Percentiles rank a stretch among this genome's conserved stretches.
Evolutionary conservation across 1,284 basidiomycete genomes (phyloP).

Genomic region (Inonotus obliquus): DNA sequence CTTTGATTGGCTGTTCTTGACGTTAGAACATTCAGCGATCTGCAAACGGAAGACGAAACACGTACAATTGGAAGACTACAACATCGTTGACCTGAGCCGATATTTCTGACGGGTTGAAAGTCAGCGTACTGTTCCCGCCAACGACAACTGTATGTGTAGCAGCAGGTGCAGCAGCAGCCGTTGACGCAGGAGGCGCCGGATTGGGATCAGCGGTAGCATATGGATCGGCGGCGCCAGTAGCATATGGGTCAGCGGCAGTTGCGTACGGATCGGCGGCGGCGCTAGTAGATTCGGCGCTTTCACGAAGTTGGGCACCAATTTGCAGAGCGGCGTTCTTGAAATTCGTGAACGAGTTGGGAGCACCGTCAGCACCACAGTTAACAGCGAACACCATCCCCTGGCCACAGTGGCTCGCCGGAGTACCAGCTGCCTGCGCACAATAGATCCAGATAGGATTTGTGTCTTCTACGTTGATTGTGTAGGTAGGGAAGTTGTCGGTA

Average conservation of each 20-base stretch:
- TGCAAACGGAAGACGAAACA: slow-evolving; percentile 9
- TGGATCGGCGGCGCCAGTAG: slow-evolving; percentile 23
- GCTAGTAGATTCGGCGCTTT: slow-evolving; percentile 33
- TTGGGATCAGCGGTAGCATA: slow-evolving; percentile 32
- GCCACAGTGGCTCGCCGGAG: slow-evolving; percentile 47
- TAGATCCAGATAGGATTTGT: slow-evolving; percentile 41
- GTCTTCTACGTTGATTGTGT: slow-evolving; percentile 34
- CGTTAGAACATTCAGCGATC: neutral
- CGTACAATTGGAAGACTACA: slow-evolving; percentile 55
- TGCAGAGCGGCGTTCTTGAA: slow-evolving; percentile 52
- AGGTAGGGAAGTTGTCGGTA: slow-evolving; percentile 33
- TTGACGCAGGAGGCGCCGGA: slow-evolving; percentile 29
- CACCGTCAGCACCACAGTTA: slow-evolving; percentile 50
- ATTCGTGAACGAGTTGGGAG: slow-evolving; percentile 49
- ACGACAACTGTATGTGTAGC: slow-evolving; percentile 44
- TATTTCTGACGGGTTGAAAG: slow-evolving; percentile 48
- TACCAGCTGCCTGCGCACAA: slow-evolving; percentile 36
- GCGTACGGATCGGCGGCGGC: slow-evolving; percentile 19
- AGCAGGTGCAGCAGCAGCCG: slow-evolving; percentile 19
- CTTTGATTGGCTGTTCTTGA: slow-evolving; percentile 42
- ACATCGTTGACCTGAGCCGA: slow-evolving; percentile 45
- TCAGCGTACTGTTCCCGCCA: slow-evolving; percentile 38
- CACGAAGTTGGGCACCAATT: slow-evolving; percentile 41
- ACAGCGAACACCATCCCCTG: slow-evolving; percentile 62
- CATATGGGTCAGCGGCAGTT: slow-evolving; percentile 26